These are phyloP conservation scores for Blepharisma japonicum DNA, from an alignment of 73 alveolate species.

Conservation along the genomic window DNA sequence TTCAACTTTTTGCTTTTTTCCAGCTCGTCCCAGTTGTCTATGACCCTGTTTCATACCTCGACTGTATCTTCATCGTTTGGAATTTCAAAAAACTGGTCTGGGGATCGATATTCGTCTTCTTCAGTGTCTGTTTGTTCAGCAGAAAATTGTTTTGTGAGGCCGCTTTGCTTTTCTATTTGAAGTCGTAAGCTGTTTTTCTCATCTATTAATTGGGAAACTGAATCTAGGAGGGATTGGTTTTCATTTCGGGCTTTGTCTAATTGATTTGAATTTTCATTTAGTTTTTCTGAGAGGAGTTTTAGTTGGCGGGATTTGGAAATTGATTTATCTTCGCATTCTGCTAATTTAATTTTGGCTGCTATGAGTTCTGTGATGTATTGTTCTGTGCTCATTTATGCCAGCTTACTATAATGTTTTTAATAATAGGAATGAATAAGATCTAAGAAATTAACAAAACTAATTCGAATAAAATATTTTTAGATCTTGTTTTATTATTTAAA, in stretches of 20 bases:
- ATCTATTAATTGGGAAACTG: not conserved
- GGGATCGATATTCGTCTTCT: conserved; percentile 9
- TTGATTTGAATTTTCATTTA: too few species aligned
- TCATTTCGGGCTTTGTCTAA: not conserved
- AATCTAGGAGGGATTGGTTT: not conserved
- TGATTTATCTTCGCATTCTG: too few species aligned
- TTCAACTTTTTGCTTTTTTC: conserved; percentile 55
- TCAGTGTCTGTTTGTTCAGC: not conserved
- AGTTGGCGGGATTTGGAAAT: too few species aligned
- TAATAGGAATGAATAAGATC: too few species aligned
- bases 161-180: not conserved
- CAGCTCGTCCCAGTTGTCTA: not conserved
- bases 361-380: too few species aligned
- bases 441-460: too few species aligned
- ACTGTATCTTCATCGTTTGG: not conserved
- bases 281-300: too few species aligned
- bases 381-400: too few species aligned
- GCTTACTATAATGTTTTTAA: too few species aligned
- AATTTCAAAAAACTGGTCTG: conserved; percentile 25
- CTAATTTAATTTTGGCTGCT: too few species aligned
- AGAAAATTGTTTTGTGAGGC: not conserved
- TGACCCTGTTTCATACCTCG: conserved; percentile 2
- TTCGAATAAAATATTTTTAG: too few species aligned
- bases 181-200: conserved; percentile 20
- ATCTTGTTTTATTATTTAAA: too few species aligned